Conservation (phyloP, 2,329 filamentous ascomycete species). For the Davidsoniella virescens region DNA sequence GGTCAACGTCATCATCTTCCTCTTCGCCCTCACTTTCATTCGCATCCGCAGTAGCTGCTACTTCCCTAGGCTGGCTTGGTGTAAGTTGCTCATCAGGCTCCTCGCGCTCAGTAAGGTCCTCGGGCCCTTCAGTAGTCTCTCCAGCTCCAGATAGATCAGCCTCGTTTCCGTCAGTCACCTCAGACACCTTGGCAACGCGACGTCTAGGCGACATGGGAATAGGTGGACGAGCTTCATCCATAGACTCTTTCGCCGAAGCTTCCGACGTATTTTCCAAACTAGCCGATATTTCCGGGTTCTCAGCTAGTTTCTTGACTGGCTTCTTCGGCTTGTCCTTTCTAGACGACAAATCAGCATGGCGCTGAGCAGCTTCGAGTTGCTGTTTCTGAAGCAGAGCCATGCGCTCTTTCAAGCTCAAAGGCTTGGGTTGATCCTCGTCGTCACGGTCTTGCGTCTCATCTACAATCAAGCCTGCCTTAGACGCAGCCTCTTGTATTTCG, state of each 20-base stretch:
- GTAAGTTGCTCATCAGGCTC: constrained; percentile 40
- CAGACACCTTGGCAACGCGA: constrained; percentile 20
- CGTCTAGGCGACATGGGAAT: constrained; percentile 35
- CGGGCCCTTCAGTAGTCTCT: constrained; percentile 45
- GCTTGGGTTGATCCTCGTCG: constrained; percentile 72
- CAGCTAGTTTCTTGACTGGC: constrained; percentile 44
- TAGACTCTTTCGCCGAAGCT: constrained; percentile 30
- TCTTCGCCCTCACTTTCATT: constrained; percentile 40
- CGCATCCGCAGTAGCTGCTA: constrained; percentile 18
- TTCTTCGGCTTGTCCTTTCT: constrained; percentile 85
- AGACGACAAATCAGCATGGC: constrained; percentile 59
- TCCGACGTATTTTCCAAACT: constrained; percentile 23
- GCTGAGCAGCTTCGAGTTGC: constrained; percentile 73
- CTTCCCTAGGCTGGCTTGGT: background rate
- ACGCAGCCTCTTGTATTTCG: constrained; percentile 49
- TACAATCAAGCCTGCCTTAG: constrained; percentile 46
- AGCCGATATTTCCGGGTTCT: constrained; percentile 26
- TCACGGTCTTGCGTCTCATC: constrained; percentile 34
- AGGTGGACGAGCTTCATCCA: constrained; percentile 29
- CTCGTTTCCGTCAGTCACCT: constrained; percentile 41
- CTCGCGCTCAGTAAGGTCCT: constrained; percentile 50
- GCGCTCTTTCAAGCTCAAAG: constrained; percentile 82
- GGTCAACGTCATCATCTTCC: constrained; percentile 66
- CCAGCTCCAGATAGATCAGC: constrained; percentile 49
- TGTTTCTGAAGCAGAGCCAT: constrained; percentile 90